A percentile compares a stretch with the other conserved stretches of the same genome.
These are phyloP conservation scores for Gossypium bickii DNA, from an alignment of 345 rosid genomes.

Conservation along the genomic window DNA sequence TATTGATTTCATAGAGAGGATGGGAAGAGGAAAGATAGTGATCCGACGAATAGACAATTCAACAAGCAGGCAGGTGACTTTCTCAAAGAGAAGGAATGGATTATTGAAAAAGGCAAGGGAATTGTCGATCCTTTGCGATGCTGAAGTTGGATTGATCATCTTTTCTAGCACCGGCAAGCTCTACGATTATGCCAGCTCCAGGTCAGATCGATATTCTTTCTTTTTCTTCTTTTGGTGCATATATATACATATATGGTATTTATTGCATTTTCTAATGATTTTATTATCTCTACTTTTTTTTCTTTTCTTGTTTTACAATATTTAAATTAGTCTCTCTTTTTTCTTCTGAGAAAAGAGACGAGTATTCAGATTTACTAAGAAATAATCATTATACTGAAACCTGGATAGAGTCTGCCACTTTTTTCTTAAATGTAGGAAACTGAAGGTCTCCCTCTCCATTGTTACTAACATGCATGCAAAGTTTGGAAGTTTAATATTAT, in stretches of 20 bases:
- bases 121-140: constrained; percentile 51
- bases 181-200: constrained; percentile 45
- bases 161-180: constrained; percentile 55
- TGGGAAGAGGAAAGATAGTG: constrained; percentile 65
- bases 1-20: neutral
- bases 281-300: neutral
- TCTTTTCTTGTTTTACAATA: too few species aligned
- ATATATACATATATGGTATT: neutral
- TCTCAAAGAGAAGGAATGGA: constrained; percentile 51
- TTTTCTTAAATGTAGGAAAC: neutral
- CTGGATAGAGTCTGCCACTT: neutral
- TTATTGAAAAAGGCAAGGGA: constrained; percentile 47
- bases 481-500: neutral
- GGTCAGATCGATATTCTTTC: constrained; percentile 27
- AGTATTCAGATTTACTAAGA: neutral
- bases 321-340: too few species aligned
- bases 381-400: neutral
- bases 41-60: constrained; percentile 53
- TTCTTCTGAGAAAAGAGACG: neutral
- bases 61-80: constrained; percentile 55
- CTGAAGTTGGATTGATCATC: constrained; percentile 45
- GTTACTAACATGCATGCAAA: neutral
- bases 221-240: neutral
- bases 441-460: too few species aligned
- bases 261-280: neutral